A percentile compares a stretch with the other conserved stretches of the same genome.
Evolutionary conservation across 1,284 basidiomycete species (phyloP).

Genomic region (Ganoderma lucidum): DNA sequence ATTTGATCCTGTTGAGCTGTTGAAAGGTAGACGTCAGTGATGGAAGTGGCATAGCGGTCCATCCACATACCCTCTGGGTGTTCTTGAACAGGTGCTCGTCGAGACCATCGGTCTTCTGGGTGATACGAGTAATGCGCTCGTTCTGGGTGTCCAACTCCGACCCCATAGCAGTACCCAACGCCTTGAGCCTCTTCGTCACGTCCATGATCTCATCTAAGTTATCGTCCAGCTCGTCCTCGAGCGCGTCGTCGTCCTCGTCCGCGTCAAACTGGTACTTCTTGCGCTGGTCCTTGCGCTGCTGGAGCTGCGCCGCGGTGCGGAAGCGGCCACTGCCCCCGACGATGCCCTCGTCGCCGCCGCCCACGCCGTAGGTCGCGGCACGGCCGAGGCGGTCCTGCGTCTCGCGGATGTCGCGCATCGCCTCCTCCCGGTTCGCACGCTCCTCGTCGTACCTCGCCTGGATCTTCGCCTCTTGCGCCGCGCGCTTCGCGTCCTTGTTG

Average conservation of each 20-base stretch:
- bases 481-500: slow-evolving; percentile 92
- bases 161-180: slow-evolving; percentile 86
- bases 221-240: slow-evolving; percentile 87
- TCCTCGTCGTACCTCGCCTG: slow-evolving; percentile 92
- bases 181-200: slow-evolving; percentile 85
- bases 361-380: slow-evolving; percentile 70
- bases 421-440: slow-evolving; percentile 84
- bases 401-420: slow-evolving; percentile 86
- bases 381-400: slow-evolving; percentile 87
- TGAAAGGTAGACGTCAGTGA: slow-evolving; percentile 23
- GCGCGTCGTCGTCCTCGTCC: slow-evolving; percentile 94
- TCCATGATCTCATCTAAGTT: slow-evolving; percentile 92
- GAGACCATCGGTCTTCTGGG: slow-evolving; percentile 71
- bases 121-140: slow-evolving; percentile 71
- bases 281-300: slow-evolving; percentile 71
- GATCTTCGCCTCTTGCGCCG: slow-evolving; percentile 90
- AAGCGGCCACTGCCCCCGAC: slow-evolving; percentile 50
- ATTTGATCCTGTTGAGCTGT: slow-evolving; percentile 78
- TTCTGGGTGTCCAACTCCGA: slow-evolving; percentile 85
- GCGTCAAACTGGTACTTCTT: slow-evolving; percentile 94
- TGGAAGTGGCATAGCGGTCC: background rate
- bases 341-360: slow-evolving; percentile 55
- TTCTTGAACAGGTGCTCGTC: slow-evolving; percentile 72
- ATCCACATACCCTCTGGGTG: slow-evolving; percentile 69
- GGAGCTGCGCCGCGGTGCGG: slow-evolving; percentile 56